Percentiles rank a stretch among this genome's conserved stretches.
Evolutionary conservation across 495 filamentous ascomycete genomes (phyloP).

Genomic region (Trichocladium antarcticum): DNA sequence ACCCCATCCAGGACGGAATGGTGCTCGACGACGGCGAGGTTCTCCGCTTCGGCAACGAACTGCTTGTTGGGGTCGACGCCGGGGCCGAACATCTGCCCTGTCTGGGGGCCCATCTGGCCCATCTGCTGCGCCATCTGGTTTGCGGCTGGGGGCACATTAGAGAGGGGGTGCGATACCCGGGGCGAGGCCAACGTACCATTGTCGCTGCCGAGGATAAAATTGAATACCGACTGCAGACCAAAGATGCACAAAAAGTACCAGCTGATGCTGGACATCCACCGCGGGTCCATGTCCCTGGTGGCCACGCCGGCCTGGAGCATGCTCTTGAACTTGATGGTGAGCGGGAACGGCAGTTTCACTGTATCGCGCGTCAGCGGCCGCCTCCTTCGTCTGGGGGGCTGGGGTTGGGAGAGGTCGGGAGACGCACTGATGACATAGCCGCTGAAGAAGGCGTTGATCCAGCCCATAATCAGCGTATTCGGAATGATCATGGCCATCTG

Average conservation of each 20-base stretch:
- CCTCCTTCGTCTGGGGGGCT: no score
- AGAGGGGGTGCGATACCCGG: not conserved
- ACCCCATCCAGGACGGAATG: constrained; percentile 79
- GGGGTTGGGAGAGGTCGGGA: no score
- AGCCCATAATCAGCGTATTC: constrained; percentile 97
- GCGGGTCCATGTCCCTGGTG: constrained; percentile 88
- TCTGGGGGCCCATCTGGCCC: constrained; percentile 60
- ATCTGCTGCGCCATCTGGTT: constrained; percentile 93
- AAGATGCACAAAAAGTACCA: constrained; percentile 99
- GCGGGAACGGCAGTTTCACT: constrained; percentile 95
- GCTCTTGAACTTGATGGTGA: constrained; percentile 96
- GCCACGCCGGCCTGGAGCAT: constrained; percentile 97
- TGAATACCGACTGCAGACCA: constrained; percentile 94
- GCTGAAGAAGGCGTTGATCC: constrained; percentile 98
- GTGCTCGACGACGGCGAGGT: constrained; percentile 87
- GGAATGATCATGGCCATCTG: constrained; percentile 99
- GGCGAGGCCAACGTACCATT: constrained; percentile 53
- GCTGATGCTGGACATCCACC: constrained; percentile 95
- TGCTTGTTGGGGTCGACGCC: constrained; percentile 94
- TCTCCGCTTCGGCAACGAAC: constrained; percentile 84
- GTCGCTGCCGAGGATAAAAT: constrained; percentile 88
- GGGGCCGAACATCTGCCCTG: constrained; percentile 70
- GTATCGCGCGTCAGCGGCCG: constrained; percentile 5
- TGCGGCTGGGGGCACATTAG: constrained; percentile 49
- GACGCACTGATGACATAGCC: constrained; percentile 89